Evolutionary conservation across 768 basidiomycete species (phyloP).

Genomic region (Suillus hirtellus): DNA sequence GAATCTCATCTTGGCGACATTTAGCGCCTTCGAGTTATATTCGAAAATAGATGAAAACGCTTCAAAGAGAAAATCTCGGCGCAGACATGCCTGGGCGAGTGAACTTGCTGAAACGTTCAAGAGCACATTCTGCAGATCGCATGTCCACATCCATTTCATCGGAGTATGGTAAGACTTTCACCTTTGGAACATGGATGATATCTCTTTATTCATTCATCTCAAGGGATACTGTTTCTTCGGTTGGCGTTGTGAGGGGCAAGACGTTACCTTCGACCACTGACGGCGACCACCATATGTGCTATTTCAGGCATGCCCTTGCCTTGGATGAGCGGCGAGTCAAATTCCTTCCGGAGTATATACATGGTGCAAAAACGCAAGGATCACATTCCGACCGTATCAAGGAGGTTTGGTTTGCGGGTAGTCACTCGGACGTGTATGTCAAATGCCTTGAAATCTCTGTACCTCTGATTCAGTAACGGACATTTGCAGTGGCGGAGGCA

Average conservation of each 20-base stretch:
- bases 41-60: constrained; percentile 13
- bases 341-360: constrained; percentile 32
- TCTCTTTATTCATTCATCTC: not conserved
- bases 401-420: constrained; percentile 36
- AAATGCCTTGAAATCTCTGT: not conserved
- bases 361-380: constrained; percentile 12
- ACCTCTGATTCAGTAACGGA: not conserved
- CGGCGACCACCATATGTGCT: constrained; percentile 28
- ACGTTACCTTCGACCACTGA: constrained; percentile 19
- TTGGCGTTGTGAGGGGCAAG: constrained; percentile 26
- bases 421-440: constrained; percentile 35
- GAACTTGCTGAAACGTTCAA: constrained; percentile 29
- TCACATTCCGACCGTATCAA: constrained; percentile 21
- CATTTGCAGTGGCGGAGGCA: constrained; percentile 22
- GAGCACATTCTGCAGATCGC: constrained; percentile 23
- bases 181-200: not conserved
- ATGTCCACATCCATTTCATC: constrained; percentile 33
- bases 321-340: constrained; percentile 38
- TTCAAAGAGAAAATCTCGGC: not conserved
- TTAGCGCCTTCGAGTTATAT: constrained; percentile 34
- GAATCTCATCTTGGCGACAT: not conserved
- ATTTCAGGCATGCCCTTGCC: constrained; percentile 37
- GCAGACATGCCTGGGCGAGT: not conserved
- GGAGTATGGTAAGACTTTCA: constrained; percentile 32
- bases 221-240: constrained; percentile 39